Base-by-base conservation (phyloP, 768 basidiomycete genomes). In the Suillus placidus region DNA sequence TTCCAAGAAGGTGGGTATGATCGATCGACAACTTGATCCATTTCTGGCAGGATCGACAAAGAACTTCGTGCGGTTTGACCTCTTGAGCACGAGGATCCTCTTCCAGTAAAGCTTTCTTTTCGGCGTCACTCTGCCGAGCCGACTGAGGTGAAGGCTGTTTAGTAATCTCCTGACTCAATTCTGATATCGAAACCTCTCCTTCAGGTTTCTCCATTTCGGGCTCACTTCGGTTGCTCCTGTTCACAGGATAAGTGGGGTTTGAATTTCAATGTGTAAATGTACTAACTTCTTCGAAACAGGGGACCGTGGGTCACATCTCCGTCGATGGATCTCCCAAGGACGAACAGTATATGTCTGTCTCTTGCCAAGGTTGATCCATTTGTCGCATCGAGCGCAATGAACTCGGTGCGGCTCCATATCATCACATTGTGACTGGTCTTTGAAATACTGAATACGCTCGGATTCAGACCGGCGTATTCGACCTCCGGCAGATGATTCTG, bases 371-470 rank as follows among this genome's bases (percentile, higher is more conserved):
- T 81, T 80, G 20, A 91, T 81, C 75, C 81, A 82, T 66, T 84
- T 83, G 47, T 83, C 76, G 72, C 90, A 92, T 40, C 84, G 78
- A 23, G 76, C 82, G 70, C 90, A 92, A 61, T 81, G 80, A n/a
- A 83, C 87, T 10, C 82, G 80, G 74, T 85, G 83, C 2, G 84
- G 81, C 64, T 89, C 88, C 55, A 89, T 74, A 35, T 80, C 80
- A 35, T 81, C 81, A 66, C 88, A 87, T 57, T 86, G 81, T 6
- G 86, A 78, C 68, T 91, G 85, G 66, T 87, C 85, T 67, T 84
- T 83, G 73, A 88, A 86, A 73, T 87, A 88, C 70, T 87, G 81
- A 43, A 86, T 81, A 35, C 90, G 86, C 68, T 90, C 88, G 9
- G 78, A 75, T 76, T 89, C 89, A 30, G 80, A 85, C 64, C 87